A percentile compares a stretch with the other conserved stretches of the same genome.
Conservation (phyloP, 139 green algal genomes). For the Desmodesmus armatus region DNA sequence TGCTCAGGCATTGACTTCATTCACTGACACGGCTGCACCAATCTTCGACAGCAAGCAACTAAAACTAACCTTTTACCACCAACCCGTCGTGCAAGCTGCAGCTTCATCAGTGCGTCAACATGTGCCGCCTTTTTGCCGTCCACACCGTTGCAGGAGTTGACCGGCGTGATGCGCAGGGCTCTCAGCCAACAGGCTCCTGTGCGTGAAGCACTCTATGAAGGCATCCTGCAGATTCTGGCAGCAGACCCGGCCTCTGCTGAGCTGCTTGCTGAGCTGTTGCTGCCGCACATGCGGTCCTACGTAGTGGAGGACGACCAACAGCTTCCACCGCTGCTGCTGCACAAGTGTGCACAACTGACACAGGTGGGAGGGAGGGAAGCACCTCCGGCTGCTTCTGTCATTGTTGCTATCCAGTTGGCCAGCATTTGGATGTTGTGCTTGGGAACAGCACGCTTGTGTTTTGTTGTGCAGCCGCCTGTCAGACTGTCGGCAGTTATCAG, state of each 20-base stretch:
- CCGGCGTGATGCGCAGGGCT: constrained; percentile 47
- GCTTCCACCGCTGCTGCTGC: constrained; percentile 57
- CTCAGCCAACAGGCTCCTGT: constrained; percentile 60
- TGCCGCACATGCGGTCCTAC: constrained; percentile 58
- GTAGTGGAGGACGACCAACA: constrained; percentile 18
- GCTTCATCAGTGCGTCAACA: too few relatives aligned
- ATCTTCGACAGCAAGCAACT: too few relatives aligned
- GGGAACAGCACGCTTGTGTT: too few relatives aligned
- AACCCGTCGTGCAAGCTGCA: too few relatives aligned
- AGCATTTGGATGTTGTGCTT: background rate
- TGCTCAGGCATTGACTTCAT: too few relatives aligned
- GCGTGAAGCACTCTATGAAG: constrained; percentile 56
- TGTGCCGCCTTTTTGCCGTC: too few relatives aligned
- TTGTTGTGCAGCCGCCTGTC: too few relatives aligned
- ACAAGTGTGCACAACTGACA: constrained; percentile 32
- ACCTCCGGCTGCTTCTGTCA: background rate
- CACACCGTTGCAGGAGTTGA: too few relatives aligned
- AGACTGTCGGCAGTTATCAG: too few relatives aligned
- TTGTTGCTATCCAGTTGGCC: background rate
- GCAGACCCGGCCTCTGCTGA: constrained; percentile 45
- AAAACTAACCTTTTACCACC: too few relatives aligned
- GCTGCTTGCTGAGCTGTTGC: constrained; percentile 61
- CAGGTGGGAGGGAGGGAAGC: too few relatives aligned
- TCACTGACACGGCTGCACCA: too few relatives aligned
- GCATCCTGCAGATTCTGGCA: constrained; percentile 25